A percentile compares a stretch with the other conserved stretches of the same genome.
Conservation (phyloP, 106 monocot species). For the Allium sativum region DNA sequence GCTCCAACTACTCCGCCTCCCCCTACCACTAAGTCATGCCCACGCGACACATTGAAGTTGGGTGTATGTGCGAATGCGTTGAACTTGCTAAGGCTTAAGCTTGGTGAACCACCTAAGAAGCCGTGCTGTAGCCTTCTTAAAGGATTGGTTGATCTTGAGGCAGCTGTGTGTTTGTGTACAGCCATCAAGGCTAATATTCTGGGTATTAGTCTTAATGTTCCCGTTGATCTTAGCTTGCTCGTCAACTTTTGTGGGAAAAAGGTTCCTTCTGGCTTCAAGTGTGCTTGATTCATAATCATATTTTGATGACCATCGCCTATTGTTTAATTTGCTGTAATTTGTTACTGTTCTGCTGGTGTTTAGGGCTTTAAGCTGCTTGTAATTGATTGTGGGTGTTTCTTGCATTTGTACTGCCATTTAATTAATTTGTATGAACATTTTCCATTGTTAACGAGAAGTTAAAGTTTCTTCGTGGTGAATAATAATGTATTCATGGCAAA, state of each 20-base stretch:
- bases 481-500: no score
- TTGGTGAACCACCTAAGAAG: slow-evolving; percentile 9
- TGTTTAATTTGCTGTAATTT: no score
- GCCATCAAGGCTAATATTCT: slow-evolving; percentile 12
- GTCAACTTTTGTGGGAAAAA: slow-evolving; percentile 11
- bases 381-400: no score
- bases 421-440: no score
- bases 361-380: no score
- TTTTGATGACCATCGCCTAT: neutral
- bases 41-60: slow-evolving; percentile 9
- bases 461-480: no score
- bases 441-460: no score
- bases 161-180: slow-evolving; percentile 11
- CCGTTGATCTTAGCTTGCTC: slow-evolving; percentile 13
- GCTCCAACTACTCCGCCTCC: neutral
- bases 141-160: slow-evolving; percentile 12
- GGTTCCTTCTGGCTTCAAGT: slow-evolving; percentile 9
- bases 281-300: slow-evolving; percentile 3
- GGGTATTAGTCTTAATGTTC: slow-evolving; percentile 7
- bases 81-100: neutral
- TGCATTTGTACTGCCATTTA: no score
- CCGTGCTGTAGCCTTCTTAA: slow-evolving; percentile 11
- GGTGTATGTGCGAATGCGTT: slow-evolving; percentile 12
- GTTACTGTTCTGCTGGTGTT: no score
- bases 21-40: neutral